Evolutionary conservation across 139 green algal species (phyloP).

Genomic region (Chlamydomonas eustigma): DNA sequence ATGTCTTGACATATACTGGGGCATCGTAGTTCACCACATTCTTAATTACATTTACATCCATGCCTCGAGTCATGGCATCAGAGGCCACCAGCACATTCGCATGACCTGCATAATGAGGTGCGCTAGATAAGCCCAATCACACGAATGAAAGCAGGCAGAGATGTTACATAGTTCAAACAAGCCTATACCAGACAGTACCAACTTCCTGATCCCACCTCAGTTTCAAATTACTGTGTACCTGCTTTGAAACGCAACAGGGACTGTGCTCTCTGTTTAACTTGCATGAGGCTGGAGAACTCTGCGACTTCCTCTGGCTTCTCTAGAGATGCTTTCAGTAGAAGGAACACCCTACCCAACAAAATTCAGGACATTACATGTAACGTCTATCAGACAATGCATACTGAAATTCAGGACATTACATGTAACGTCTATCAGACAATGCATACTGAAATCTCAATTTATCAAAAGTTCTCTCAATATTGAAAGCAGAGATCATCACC

Average conservation of each 20-base stretch:
- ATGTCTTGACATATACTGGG: slow-evolving; percentile 81
- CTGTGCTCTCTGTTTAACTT: slow-evolving; percentile 2
- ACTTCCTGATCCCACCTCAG: neutral
- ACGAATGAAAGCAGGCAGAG: too few species aligned
- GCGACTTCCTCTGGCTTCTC: slow-evolving; percentile 39
- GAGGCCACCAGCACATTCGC: slow-evolving; percentile 75
- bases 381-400: too few species aligned
- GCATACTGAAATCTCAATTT: too few species aligned
- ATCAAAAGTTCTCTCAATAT: neutral
- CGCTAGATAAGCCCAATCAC: too few species aligned
- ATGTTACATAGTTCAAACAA: too few species aligned
- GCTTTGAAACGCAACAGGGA: slow-evolving; percentile 44
- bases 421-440: too few species aligned
- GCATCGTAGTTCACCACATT: slow-evolving; percentile 86
- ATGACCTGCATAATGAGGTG: slow-evolving; percentile 4
- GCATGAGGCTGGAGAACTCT: slow-evolving; percentile 54
- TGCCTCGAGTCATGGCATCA: slow-evolving; percentile 84
- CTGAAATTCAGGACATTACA: too few species aligned
- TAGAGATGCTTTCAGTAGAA: slow-evolving; percentile 47
- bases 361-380: too few species aligned
- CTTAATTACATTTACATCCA: slow-evolving; percentile 69
- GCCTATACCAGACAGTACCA: too few species aligned
- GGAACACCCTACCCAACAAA: slow-evolving; percentile 56
- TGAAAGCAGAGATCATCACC: neutral
- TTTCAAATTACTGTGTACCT: slow-evolving; percentile 19